Base-by-base conservation (phyloP, 805 yeast species). In the Isabelozyma rhagii region DNA sequence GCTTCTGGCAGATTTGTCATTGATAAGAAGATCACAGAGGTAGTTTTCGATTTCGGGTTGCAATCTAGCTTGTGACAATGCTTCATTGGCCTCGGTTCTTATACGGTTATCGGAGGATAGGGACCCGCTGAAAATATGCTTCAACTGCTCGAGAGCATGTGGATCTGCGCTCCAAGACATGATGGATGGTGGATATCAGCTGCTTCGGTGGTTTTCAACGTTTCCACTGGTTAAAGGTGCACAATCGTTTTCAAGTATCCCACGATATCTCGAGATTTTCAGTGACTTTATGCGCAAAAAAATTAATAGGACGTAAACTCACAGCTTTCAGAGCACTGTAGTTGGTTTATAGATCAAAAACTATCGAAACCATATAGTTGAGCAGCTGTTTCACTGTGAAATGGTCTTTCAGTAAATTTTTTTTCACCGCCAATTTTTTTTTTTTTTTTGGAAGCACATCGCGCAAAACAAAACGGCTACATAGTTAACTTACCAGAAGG, bases 1-100 rank as follows among this genome's bases (percentile, higher is more conserved):
- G 0, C 82, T 67, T n/a, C 71, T 68, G 8, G 78, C 70, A 29
- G 55, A 43, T 15, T 75, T 71, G 42, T 84, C 85, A 39, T 68
- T 66, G 15, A 88, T 80, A 39, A 94, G 74, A 43, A 92, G 78
- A 59, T 81, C 82, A 38, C 89, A 77, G 28, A 93, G 72, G 66
- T 93, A 93, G 65, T 89, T 89, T 58, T 87, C 87, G 56, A 90
- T 81, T 64, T 91, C 96, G 0, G 89, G 85, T 59, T 87, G 89
- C 13, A 61, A 53, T 54, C 82, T 80, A 21, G 96, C 96, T 42
- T 78, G 81, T 15, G 79, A 80, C 47, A 92, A 75, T 2, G 92
- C 89, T 42, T 80, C 83, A 51, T 87, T 87, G 11, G 97, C 97
- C 34, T 75, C 75, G 27, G 70, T 66, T 51, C 97, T 78, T 43